These are phyloP conservation scores for Orbilia quercus DNA, from an alignment of 2,329 filamentous ascomycete genomes.

Conservation along the genomic window DNA sequence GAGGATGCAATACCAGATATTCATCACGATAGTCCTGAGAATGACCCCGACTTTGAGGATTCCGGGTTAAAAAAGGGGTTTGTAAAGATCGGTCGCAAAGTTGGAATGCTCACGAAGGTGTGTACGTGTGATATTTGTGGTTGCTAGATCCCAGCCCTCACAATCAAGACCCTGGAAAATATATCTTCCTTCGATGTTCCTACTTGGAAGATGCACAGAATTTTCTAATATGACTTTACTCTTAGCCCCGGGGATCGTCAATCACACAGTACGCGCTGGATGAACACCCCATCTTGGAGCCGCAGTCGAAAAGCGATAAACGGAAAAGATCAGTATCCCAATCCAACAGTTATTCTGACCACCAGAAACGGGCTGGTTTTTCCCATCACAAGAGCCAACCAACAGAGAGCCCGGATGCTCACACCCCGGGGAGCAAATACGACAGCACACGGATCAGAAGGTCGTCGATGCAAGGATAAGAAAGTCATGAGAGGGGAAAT, in stretches of 20 bases:
- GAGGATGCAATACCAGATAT: slow-evolving; percentile 10
- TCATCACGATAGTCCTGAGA: slow-evolving; percentile 27
- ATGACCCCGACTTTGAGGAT: slow-evolving; percentile 34
- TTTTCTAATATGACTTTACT: too few species aligned
- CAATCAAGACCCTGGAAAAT: too few species aligned
- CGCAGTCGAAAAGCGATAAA: slow-evolving; percentile 1
- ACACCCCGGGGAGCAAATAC: too few species aligned
- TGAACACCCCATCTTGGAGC: slow-evolving; percentile 20
- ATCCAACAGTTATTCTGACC: slow-evolving; percentile 26
- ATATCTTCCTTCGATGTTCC: too few species aligned
- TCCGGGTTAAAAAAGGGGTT: slow-evolving; percentile 25
- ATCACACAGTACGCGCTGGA: slow-evolving; percentile 1
- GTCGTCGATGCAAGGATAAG: slow-evolving; percentile 37
- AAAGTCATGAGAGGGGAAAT: too few species aligned
- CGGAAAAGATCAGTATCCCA: slow-evolving; percentile 14
- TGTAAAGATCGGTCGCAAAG: slow-evolving; percentile 27
- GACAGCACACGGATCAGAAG: slow-evolving; percentile 22
- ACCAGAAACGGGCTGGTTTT: neutral
- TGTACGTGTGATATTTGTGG: too few species aligned
- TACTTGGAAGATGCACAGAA: too few species aligned
- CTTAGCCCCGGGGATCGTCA: slow-evolving; percentile 11
- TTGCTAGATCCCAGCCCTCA: too few species aligned
- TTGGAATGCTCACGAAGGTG: slow-evolving; percentile 20
- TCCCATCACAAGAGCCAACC: too few species aligned
- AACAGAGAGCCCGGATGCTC: too few species aligned